Percentiles rank a stretch among this genome's conserved stretches.
Evolutionary conservation across 169 alveolate genomes (phyloP).

Genomic region (Ichthyophthirius multifiliis): DNA sequence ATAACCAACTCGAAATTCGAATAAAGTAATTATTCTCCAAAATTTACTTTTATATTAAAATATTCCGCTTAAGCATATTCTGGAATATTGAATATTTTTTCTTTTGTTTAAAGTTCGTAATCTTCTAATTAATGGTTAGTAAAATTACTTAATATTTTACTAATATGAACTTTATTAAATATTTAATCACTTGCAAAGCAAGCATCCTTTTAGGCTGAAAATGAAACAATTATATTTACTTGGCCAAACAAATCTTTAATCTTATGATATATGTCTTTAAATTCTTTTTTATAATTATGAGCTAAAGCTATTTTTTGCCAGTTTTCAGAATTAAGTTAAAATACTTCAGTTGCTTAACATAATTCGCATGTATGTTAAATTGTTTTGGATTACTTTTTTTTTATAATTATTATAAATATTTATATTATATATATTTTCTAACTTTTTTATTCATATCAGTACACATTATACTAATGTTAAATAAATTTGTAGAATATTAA

Average conservation of each 20-base stretch:
- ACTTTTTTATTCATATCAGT: too few relatives aligned
- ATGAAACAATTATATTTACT: neutral
- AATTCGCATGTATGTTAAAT: neutral
- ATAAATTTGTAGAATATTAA: too few relatives aligned
- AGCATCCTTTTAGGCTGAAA: neutral
- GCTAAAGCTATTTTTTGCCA: neutral
- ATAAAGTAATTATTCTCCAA: too few relatives aligned
- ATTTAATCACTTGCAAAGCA: conserved; percentile 2
- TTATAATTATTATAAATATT: too few relatives aligned
- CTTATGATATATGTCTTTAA: neutral
- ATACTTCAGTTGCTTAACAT: neutral
- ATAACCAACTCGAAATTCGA: neutral
- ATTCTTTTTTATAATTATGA: neutral
- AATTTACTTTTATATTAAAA: too few relatives aligned
- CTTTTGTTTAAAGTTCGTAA: neutral
- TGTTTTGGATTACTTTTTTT: neutral
- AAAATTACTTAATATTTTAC: neutral
- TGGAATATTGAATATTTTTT: too few relatives aligned
- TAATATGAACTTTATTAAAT: neutral
- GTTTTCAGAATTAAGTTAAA: neutral
- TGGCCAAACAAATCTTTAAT: neutral
- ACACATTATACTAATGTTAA: too few relatives aligned
- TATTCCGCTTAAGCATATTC: too few relatives aligned
- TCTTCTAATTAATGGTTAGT: neutral
- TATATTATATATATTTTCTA: too few relatives aligned